A percentile compares a stretch with the other conserved stretches of the same genome.
phyloP scores from a whole-genome alignment of 148 eudicot genomes.

The Hydrangea macrophylla region DNA sequence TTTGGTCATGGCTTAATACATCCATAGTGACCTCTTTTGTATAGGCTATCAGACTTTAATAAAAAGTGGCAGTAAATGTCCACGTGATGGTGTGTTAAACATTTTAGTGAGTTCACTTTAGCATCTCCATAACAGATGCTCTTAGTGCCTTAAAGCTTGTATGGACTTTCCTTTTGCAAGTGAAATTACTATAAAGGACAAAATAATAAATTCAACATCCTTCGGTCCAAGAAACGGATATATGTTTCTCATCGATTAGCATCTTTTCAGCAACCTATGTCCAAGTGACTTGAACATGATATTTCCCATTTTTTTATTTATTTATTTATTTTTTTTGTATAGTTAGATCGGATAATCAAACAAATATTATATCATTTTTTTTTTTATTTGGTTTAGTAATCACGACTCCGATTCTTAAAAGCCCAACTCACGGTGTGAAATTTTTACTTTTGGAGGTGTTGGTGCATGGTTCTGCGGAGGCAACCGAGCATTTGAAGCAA shows the following conservation, averaged over 20 bases:
- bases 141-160: conserved; percentile 96
- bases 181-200: too few relatives aligned
- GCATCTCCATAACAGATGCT: too few relatives aligned
- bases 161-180: conserved; percentile 26
- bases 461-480: conserved; percentile 99
- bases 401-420: neutral
- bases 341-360: neutral
- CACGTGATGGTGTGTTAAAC: too few relatives aligned
- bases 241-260: neutral
- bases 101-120: too few relatives aligned
- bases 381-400: neutral
- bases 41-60: too few relatives aligned
- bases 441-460: conserved; percentile 52
- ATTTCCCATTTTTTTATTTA: neutral
- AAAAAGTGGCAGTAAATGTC: too few relatives aligned
- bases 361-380: neutral
- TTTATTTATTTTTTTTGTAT: too few relatives aligned
- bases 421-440: neutral
- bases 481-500: conserved; percentile 96
- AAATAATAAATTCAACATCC: neutral
- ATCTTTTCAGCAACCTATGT: neutral
- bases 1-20: too few relatives aligned
- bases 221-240: neutral
- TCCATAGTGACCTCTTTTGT: too few relatives aligned
- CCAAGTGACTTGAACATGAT: neutral